These are phyloP conservation scores for Ustilago bromivora DNA, from an alignment of 1,284 basidiomycete species.

Conservation along the genomic window DNA sequence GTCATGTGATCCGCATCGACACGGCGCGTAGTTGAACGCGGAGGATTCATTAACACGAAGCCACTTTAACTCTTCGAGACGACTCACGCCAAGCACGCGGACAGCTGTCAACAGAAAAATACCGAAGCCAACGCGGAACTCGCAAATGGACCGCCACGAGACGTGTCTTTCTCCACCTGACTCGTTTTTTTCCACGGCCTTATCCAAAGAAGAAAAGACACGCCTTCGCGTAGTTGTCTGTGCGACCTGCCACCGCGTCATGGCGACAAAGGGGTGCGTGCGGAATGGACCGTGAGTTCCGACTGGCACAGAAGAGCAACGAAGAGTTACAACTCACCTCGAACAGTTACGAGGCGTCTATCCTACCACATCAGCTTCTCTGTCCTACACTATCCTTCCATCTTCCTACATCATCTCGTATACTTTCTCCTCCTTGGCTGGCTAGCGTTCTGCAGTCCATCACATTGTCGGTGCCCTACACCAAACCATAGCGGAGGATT, in stretches of 20 bases:
- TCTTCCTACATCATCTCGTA: not conserved
- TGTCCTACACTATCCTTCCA: slow-evolving; percentile 3
- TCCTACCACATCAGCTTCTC: not conserved
- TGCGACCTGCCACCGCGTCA: too few relatives aligned
- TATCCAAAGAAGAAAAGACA: not conserved
- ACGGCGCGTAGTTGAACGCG: slow-evolving; percentile 32
- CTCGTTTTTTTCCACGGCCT: not conserved
- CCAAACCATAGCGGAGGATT: not conserved
- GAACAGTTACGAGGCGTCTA: slow-evolving; percentile 3
- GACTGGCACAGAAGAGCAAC: not conserved
- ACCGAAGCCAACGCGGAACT: slow-evolving; percentile 36
- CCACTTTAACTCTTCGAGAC: slow-evolving; percentile 28
- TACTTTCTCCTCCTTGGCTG: not conserved
- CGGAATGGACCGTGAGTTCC: not conserved
- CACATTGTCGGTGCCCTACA: not conserved
- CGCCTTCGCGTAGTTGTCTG: not conserved
- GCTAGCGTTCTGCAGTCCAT: not conserved
- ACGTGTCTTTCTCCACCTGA: slow-evolving; percentile 46
- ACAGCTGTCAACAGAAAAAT: slow-evolving; percentile 53
- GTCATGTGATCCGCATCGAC: slow-evolving; percentile 38
- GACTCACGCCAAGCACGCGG: slow-evolving; percentile 12
- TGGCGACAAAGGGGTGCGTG: not conserved
- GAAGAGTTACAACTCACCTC: not conserved
- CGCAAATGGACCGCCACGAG: slow-evolving; percentile 23
- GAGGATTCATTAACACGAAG: slow-evolving; percentile 34